These are phyloP conservation scores for Mychonastes homosphaera DNA, from an alignment of 139 green algal species.

Conservation along the genomic window DNA sequence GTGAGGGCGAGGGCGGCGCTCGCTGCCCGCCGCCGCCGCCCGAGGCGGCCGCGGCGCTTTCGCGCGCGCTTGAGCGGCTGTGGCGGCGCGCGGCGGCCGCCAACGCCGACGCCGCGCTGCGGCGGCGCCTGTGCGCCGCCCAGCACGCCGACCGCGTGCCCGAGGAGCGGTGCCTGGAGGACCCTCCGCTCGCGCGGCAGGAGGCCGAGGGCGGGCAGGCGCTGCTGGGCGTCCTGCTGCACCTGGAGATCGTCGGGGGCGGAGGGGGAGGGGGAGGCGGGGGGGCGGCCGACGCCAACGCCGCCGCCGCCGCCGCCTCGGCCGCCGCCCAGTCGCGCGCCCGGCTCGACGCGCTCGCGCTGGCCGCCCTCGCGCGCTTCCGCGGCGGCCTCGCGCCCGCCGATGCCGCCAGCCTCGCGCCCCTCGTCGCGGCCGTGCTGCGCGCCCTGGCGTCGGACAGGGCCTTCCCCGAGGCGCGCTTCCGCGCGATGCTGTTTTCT, in stretches of 20 bases:
- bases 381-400: not conserved
- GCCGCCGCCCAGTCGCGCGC: slow-evolving; percentile 6
- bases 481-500: too few relatives aligned
- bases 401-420: not conserved
- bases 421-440: not conserved
- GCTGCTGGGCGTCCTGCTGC: slow-evolving; percentile 70
- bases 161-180: slow-evolving; percentile 43
- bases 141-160: slow-evolving; percentile 52
- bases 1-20: too few relatives aligned
- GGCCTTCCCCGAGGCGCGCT: too few relatives aligned
- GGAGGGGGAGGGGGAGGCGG: too few relatives aligned
- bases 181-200: slow-evolving; percentile 86
- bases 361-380: slow-evolving; percentile 8
- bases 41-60: slow-evolving; percentile 32
- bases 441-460: too few relatives aligned
- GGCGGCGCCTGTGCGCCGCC: slow-evolving; percentile 43
- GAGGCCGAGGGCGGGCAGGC: slow-evolving; percentile 78
- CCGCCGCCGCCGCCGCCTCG: not conserved
- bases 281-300: too few relatives aligned
- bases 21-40: slow-evolving; percentile 30
- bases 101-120: slow-evolving; percentile 57
- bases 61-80: slow-evolving; percentile 57
- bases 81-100: slow-evolving; percentile 42
- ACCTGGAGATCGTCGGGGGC: too few relatives aligned
- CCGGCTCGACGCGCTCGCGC: not conserved